phyloP scores from a whole-genome alignment of 1,284 basidiomycete species.

The Cutaneotrichosporon sp. region DNA sequence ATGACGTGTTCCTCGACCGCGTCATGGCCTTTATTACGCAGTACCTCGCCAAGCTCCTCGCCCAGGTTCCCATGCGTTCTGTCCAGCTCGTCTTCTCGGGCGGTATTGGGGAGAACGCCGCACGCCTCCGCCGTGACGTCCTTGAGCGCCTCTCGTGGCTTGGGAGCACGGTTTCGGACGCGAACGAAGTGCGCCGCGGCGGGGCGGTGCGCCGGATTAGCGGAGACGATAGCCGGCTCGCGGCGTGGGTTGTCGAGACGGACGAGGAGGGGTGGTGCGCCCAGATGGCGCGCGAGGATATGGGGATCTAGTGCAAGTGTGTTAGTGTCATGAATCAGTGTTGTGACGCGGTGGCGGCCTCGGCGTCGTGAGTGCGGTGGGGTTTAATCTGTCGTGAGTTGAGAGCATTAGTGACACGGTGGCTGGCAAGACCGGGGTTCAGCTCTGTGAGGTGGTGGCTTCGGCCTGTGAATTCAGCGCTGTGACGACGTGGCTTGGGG shows the following conservation, averaged over 20 bases:
- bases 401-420: background rate
- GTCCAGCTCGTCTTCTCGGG: slow-evolving; percentile 81
- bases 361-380: too few species aligned
- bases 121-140: slow-evolving; percentile 63
- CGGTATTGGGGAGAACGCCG: slow-evolving; percentile 75
- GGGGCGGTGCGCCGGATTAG: slow-evolving; percentile 51
- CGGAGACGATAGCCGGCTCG: slow-evolving; percentile 44
- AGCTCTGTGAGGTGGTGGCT: too few species aligned
- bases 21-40: slow-evolving; percentile 68
- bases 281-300: slow-evolving; percentile 39
- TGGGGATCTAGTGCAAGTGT: slow-evolving; percentile 31
- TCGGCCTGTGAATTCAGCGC: too few species aligned
- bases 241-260: slow-evolving; percentile 56
- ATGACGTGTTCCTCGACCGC: slow-evolving; percentile 71
- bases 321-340: background rate
- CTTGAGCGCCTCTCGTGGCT: slow-evolving; percentile 60
- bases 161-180: slow-evolving; percentile 59
- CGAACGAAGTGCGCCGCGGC: slow-evolving; percentile 31
- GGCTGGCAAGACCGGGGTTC: too few species aligned
- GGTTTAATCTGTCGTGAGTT: too few species aligned
- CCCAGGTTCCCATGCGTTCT: slow-evolving; percentile 44
- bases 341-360: too few species aligned
- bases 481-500: background rate
- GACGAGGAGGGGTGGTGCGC: slow-evolving; percentile 56
- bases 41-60: slow-evolving; percentile 68